Conservation (phyloP, 176 grass and related monocot genomes). For the Aegilops sharonensis region DNA sequence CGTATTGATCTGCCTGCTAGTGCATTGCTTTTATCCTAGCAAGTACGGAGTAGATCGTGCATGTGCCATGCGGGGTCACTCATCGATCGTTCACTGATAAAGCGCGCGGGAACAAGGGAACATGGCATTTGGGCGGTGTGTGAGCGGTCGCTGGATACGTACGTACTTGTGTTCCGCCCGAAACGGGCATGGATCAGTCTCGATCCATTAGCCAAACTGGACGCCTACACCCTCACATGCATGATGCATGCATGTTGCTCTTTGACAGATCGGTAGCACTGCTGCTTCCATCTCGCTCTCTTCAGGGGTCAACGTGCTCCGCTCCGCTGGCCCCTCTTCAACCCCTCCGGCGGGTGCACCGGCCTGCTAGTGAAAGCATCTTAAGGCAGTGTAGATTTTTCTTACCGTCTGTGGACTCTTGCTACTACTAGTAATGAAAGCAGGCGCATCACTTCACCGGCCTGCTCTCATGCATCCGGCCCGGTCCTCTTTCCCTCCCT, state of each 20-base stretch:
- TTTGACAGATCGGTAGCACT: background rate
- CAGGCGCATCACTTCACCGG: no score
- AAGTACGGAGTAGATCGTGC: background rate
- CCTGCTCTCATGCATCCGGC: no score
- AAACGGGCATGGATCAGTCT: background rate
- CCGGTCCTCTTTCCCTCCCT: background rate
- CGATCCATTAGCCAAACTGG: background rate
- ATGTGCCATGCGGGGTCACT: background rate
- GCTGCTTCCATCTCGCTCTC: background rate
- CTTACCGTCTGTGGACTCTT: no score
- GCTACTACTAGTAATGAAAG: no score
- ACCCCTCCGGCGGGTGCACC: no score
- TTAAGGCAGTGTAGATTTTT: no score
- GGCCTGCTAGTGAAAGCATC: no score
- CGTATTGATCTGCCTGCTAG: no score
- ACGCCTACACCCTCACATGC: background rate
- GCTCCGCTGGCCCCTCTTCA: no score
- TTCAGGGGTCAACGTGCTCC: no score
- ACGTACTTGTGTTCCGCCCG: background rate
- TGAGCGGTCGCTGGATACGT: background rate
- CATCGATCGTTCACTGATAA: background rate
- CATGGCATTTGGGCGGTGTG: background rate
- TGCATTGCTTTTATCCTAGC: no score
- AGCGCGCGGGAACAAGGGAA: background rate
- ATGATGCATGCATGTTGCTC: background rate